Evolutionary conservation across 768 basidiomycete genomes (phyloP), one percentile per base, ranked within the genome.

Genomic region (Hysterangium stoloniferum): DNA sequence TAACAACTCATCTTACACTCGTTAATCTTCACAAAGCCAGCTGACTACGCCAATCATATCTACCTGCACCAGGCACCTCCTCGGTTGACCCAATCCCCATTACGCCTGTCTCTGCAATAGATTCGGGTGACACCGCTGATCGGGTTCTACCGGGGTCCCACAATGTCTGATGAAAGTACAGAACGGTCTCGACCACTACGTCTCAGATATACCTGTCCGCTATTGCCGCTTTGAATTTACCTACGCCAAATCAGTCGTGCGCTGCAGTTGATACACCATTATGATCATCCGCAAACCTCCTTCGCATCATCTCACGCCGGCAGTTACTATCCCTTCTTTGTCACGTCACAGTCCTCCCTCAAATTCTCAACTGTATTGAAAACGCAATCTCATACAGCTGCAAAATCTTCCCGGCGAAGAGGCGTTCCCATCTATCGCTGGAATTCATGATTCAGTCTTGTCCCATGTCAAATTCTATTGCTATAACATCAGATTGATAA

Each of bases 381-480:
- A 25, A 13, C 20, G 4, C 11, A 6, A 35, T 12, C 17, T 6
- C 13, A 35, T n/a, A 41, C 38, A 27, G 25, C 49, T 15, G 9
- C 38, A 3, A 42, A 37, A 4, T 28, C 49, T 29, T 19, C 38
- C 6, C 70, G 50, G 71, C 70, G 56, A 76, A 77, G 46, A 71
- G 63, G 15, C 74, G 77, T 61, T 85, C 82, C 81, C 83, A 83
- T 17, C 81, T 74, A 57, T 86, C 84, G 54, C 84, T 86, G 25
- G 19, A 48, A 52, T 13, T 22, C 32, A 32, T 45, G 29, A 50
- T 41, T 20, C 24, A 31, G 33, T 54, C 38, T 35, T 34, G 48
- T 52, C 43, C 44, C 41, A 22, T 48, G 3, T 35, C 8, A 35
- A 35, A 8, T 6, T 25, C 19, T 41, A 43, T 55, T 32, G 27